phyloP scores from a whole-genome alignment of 192 early-diverging fungal genomes.

The Gorgonomyces haynaldii region DNA sequence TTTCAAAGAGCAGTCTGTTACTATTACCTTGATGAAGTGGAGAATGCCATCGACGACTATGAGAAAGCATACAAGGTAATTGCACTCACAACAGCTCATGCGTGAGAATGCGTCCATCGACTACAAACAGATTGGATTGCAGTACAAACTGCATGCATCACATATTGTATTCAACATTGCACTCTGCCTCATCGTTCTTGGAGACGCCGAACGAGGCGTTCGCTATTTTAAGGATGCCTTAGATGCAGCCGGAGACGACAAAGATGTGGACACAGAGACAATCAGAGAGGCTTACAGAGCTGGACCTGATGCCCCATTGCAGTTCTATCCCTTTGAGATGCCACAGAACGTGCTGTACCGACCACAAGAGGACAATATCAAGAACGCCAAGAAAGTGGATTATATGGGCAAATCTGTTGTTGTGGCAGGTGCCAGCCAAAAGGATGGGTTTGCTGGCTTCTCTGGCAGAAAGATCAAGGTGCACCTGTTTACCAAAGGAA shows the following conservation, averaged over 20 bases:
- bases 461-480: constrained; percentile 36
- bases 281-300: constrained; percentile 35
- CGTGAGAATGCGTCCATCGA: constrained; percentile 79
- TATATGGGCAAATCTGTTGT: constrained; percentile 73
- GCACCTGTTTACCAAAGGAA: not conserved
- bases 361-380: constrained; percentile 73
- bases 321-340: constrained; percentile 34
- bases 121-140: constrained; percentile 87
- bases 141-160: constrained; percentile 75
- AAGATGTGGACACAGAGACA: constrained; percentile 11
- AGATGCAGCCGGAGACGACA: constrained; percentile 1
- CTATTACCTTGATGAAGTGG: constrained; percentile 59
- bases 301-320: constrained; percentile 18
- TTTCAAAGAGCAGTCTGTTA: constrained; percentile 82
- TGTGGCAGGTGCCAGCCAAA: constrained; percentile 60
- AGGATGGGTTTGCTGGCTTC: constrained; percentile 54
- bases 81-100: not conserved
- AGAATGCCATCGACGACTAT: constrained; percentile 66
- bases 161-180: constrained; percentile 90
- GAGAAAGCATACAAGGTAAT: constrained; percentile 60
- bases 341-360: constrained; percentile 69
- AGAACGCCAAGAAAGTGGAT: constrained; percentile 67
- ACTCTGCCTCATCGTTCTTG: constrained; percentile 66
- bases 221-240: constrained; percentile 62
- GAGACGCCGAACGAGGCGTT: constrained; percentile 55